Evolutionary conservation across 352 stramenopile genomes (phyloP), one percentile per base, ranked within the genome.

Genomic region (Aphanomyces invadans): DNA sequence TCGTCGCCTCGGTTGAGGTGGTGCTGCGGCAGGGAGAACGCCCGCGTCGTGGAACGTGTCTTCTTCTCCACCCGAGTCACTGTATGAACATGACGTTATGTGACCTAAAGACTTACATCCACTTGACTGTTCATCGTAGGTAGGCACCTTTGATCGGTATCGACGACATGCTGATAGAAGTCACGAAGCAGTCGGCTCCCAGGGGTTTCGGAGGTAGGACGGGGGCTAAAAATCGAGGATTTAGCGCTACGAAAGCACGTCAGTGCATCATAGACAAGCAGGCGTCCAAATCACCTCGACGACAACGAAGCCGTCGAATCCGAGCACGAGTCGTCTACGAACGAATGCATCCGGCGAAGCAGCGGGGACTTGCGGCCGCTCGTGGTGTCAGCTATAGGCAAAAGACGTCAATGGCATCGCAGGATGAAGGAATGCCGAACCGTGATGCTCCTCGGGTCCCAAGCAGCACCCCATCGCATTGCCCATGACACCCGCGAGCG

Each of bases 161-260:
- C 83, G 21, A 93, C 72, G 56, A 90, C 73, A 56, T 83, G 80
- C 67, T 85, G 89, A 74, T 90, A 93, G 65, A 89, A 87, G 31
- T 85, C 75, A 25, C 83, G 90, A 23, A 93, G 71, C 74, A 93
- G 71, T 48, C 83, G 83, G 63, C 81, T 86, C 12, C 85, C 84
- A 1, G 78, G 80, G 2, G 82, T 91, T 23, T 77, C 80, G 25
- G 76, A 71, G 23, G 10, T 31, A 23, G 21, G 12, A 51, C 36
- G 36, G 15, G 36, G 36, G 15, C 36, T 54, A n/a, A 54, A 21
- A 0, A 52, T 26, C 9, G 44, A 52, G 9, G 12, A 26, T 26
- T 52, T 52, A 19, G 21, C 44, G 12, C 12, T 80, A 72, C 33
- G 74, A 53, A 66, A 80, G 76, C 17, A 62, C 45, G 44, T 80